Evolutionary conservation across 108 stramenopile genomes (phyloP).

Genomic region (Conticribra guillardii): DNA sequence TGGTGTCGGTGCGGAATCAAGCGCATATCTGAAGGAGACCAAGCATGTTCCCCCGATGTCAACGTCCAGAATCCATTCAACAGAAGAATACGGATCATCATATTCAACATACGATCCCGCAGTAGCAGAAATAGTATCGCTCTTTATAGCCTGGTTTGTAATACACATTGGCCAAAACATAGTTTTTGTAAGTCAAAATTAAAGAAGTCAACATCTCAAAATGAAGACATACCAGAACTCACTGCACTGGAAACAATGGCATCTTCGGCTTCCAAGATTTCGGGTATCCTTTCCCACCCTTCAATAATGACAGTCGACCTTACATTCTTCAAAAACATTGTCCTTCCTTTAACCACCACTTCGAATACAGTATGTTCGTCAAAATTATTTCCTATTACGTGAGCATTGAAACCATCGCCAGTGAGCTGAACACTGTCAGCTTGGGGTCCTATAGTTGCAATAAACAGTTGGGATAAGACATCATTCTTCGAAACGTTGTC

Average conservation of each 20-base stretch:
- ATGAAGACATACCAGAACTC: not conserved
- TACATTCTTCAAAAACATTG: conserved; percentile 54
- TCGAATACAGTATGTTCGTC: conserved; percentile 60
- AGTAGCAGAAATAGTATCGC: conserved; percentile 13
- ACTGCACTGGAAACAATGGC: conserved; percentile 26
- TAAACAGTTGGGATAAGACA: conserved; percentile 37
- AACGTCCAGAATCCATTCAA: conserved; percentile 42
- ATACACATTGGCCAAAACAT: no score
- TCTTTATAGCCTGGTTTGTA: conserved; percentile 13
- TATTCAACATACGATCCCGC: conserved; percentile 18
- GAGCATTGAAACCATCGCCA: conserved; percentile 26
- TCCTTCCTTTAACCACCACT: conserved; percentile 49
- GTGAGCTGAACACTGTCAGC: conserved; percentile 13
- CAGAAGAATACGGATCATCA: conserved; percentile 23
- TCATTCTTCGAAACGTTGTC: conserved; percentile 7
- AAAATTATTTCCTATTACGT: conserved; percentile 24
- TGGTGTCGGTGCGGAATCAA: conserved; percentile 22
- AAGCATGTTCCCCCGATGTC: conserved; percentile 15
- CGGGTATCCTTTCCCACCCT: conserved; percentile 27
- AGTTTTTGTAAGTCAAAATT: no score
- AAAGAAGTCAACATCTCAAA: no score
- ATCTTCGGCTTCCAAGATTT: conserved; percentile 42
- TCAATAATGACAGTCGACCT: conserved; percentile 49
- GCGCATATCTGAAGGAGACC: conserved; percentile 39
- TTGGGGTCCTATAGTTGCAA: conserved; percentile 44